Percentiles rank a stretch among this genome's conserved stretches.
Evolutionary conservation across 129 eudicot genomes (phyloP).

Genomic region (Chrysanthemum makinoi): DNA sequence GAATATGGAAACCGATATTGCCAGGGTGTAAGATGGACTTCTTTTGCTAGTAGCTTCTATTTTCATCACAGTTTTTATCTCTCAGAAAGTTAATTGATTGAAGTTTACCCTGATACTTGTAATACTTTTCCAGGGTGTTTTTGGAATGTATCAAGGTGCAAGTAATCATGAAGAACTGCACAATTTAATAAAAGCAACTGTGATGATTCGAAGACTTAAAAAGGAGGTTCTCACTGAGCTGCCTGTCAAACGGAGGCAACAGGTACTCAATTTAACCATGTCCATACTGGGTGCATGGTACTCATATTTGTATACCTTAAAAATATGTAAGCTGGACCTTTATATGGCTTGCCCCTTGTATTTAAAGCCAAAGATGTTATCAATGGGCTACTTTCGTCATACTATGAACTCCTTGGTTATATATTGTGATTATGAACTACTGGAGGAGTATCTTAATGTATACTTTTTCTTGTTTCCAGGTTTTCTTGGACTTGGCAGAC

Average conservation of each 20-base stretch:
- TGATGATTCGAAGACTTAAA: conserved; percentile 96
- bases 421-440: conserved; percentile 14
- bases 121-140: conserved; percentile 54
- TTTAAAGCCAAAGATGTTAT: conserved; percentile 3
- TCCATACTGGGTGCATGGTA: conserved; percentile 8
- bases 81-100: neutral
- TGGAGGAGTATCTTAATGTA: conserved; percentile 9
- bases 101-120: conserved; percentile 19
- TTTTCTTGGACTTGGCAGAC: conserved; percentile 85
- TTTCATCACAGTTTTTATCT: neutral
- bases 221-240: conserved; percentile 92
- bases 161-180: conserved; percentile 98
- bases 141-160: conserved; percentile 96
- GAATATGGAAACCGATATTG: conserved; percentile 96
- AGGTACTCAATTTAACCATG: conserved; percentile 43
- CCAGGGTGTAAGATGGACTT: conserved; percentile 81
- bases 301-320: neutral
- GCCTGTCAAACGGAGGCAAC: conserved; percentile 93
- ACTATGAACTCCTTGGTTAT: conserved; percentile 1
- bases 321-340: neutral
- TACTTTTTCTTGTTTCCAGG: conserved; percentile 40
- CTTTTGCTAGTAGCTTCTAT: neutral
- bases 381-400: neutral
- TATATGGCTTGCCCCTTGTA: conserved; percentile 4
- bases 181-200: conserved; percentile 87